phyloP scores from a whole-genome alignment of 2,329 filamentous ascomycete species.

The Cladophialophora bantiana region DNA sequence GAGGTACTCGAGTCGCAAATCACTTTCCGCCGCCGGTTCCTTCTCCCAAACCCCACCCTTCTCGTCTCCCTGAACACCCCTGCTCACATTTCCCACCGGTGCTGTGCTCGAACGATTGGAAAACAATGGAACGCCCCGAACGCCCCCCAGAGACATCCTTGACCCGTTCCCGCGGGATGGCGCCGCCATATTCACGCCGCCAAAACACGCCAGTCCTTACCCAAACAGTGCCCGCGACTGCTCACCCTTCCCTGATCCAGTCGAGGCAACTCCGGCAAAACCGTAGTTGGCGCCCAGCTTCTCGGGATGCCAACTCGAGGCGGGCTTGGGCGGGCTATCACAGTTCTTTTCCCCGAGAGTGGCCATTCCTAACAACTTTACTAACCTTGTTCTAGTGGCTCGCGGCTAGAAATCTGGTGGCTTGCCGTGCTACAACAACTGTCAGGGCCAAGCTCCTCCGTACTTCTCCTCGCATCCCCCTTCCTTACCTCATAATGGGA shows the following conservation, averaged over 20 bases:
- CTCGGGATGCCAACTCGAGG: conserved; percentile 8
- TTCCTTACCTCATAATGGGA: background rate
- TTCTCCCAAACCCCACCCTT: conserved; percentile 1
- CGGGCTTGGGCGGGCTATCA: conserved; percentile 19
- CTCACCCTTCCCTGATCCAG: conserved; percentile 16
- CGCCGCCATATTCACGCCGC: conserved; percentile 27
- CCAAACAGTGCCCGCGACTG: conserved; percentile 10
- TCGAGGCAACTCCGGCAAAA: conserved; percentile 6
- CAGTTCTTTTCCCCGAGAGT: conserved; percentile 30
- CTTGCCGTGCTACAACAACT: conserved; percentile 21
- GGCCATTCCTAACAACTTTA: conserved; percentile 18
- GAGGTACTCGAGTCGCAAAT: background rate
- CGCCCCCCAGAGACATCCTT: conserved; percentile 18
- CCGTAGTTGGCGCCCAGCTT: conserved; percentile 16
- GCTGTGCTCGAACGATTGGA: conserved; percentile 21
- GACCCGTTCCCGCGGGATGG: conserved; percentile 30
- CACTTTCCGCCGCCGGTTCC: background rate
- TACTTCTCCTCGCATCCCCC: conserved; percentile 7
- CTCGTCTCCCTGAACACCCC: conserved; percentile 15
- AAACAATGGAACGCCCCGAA: conserved; percentile 26
- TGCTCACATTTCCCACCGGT: conserved; percentile 6
- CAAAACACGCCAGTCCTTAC: conserved; percentile 21
- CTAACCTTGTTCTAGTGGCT: conserved; percentile 16
- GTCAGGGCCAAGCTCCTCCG: conserved; percentile 17
- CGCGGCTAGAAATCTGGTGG: conserved; percentile 21